Evolutionary conservation across 108 stramenopile genomes (phyloP).

Genomic region (Chaetoceros muelleri): DNA sequence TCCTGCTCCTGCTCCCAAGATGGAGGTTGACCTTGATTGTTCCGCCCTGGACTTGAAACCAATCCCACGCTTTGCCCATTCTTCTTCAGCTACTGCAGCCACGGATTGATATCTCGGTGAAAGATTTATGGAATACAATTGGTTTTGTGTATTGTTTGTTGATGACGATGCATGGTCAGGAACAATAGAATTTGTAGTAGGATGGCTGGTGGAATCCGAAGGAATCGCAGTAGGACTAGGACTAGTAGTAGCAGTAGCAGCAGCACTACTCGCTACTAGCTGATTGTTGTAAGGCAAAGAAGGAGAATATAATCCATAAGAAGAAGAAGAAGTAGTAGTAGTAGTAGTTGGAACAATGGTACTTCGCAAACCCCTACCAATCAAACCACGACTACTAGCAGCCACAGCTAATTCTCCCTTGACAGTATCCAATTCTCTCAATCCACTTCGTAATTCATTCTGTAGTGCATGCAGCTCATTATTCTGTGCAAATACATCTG

Average conservation of each 20-base stretch:
- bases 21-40: conserved; percentile 9
- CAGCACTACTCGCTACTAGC: neutral
- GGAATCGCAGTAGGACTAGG: neutral
- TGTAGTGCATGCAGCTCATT: conserved; percentile 67
- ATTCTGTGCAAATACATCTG: conserved; percentile 63
- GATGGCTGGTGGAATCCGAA: neutral
- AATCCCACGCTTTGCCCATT: conserved; percentile 78
- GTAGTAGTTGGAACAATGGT: conserved; percentile 29
- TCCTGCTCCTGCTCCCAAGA: conserved; percentile 3
- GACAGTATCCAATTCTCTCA: conserved; percentile 75
- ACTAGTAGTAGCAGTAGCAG: neutral
- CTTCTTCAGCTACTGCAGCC: conserved; percentile 68
- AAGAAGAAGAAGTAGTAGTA: neutral
- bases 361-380: conserved; percentile 32
- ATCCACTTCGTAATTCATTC: conserved; percentile 66
- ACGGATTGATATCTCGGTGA: conserved; percentile 48
- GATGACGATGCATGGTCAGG: neutral
- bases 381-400: conserved; percentile 24
- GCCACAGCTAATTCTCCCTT: conserved; percentile 72
- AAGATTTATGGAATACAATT: conserved; percentile 6
- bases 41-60: conserved; percentile 66
- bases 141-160: neutral
- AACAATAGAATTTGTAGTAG: neutral
- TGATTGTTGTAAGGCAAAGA: no score
- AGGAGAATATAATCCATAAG: no score